Conservation (phyloP, 192 early-diverging fungal genomes). For the Backusella tuberculispora region DNA sequence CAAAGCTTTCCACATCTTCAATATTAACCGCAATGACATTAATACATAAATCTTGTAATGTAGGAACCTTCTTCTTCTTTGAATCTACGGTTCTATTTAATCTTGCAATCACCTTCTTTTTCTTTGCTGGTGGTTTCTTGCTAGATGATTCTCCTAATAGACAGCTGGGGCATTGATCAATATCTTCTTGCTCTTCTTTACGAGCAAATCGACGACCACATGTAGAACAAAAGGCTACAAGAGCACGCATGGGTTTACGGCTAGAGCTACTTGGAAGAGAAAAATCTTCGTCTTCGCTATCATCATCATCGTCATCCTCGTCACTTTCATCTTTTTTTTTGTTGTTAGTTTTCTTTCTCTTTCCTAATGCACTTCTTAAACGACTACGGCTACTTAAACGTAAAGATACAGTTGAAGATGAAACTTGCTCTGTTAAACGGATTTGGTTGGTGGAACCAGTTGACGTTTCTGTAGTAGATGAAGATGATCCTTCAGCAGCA, state of each 20-base stretch:
- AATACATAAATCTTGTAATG: constrained; percentile 70
- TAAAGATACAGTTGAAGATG: not conserved
- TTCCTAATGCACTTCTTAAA: constrained; percentile 22
- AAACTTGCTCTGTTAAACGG: not conserved
- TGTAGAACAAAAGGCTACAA: constrained; percentile 49
- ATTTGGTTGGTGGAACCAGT: not conserved
- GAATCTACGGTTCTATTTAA: constrained; percentile 16
- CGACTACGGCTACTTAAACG: not conserved
- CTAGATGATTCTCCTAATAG: constrained; percentile 1
- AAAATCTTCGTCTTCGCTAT: not conserved
- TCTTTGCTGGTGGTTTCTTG: constrained; percentile 18
- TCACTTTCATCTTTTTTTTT: constrained; percentile 23
- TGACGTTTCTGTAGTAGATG: constrained; percentile 10
- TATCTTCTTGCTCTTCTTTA: constrained; percentile 32
- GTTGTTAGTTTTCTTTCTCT: constrained; percentile 27
- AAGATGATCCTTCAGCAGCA: not conserved
- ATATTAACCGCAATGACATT: constrained; percentile 75
- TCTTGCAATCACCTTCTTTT: not conserved
- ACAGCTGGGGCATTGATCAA: constrained; percentile 41
- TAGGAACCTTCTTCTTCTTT: constrained; percentile 48
- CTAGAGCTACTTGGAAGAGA: constrained; percentile 33
- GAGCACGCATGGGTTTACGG: constrained; percentile 31
- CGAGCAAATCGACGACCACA: constrained; percentile 49
- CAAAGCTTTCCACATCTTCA: constrained; percentile 82
- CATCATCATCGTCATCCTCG: constrained; percentile 36